phyloP scores from a whole-genome alignment of 305 asterid genomes.

The Caryopteris hybrid region DNA sequence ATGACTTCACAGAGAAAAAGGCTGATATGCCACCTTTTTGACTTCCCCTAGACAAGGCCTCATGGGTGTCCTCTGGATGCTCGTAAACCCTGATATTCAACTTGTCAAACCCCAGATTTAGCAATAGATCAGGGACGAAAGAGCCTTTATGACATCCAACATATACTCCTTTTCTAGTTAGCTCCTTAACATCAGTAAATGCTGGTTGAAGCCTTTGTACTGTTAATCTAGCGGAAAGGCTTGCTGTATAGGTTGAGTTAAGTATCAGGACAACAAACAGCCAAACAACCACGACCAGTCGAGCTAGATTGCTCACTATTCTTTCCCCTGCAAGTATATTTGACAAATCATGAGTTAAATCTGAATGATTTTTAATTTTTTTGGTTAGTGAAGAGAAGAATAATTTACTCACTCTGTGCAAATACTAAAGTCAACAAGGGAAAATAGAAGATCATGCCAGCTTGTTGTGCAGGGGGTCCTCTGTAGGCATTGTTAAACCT shows the following conservation, averaged over 20 bases:
- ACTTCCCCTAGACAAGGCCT: constrained; percentile 33
- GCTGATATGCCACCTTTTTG: constrained; percentile 38
- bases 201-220: constrained; percentile 31
- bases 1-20: constrained; percentile 26
- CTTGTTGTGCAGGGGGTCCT: constrained; percentile 38
- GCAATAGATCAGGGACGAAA: constrained; percentile 26
- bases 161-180: constrained; percentile 23
- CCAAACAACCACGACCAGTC: constrained; percentile 44
- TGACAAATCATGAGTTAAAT: neutral
- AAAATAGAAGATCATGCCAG: constrained; percentile 34
- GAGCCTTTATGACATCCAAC: constrained; percentile 46
- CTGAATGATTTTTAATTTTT: neutral
- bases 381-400: neutral
- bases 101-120: constrained; percentile 26
- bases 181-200: constrained; percentile 25
- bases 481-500: constrained; percentile 31
- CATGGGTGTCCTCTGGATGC: constrained; percentile 24
- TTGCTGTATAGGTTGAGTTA: constrained; percentile 52
- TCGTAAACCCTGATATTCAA: constrained; percentile 29
- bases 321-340: constrained; percentile 27
- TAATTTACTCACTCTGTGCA: constrained; percentile 28
- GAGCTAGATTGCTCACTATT: constrained; percentile 36
- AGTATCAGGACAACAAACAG: constrained; percentile 44
- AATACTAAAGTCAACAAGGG: constrained; percentile 41
- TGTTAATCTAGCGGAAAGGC: constrained; percentile 47